Evolutionary conservation across 148 eudicot species (phyloP).

Genomic region (Amaranthus hypochondriacus): DNA sequence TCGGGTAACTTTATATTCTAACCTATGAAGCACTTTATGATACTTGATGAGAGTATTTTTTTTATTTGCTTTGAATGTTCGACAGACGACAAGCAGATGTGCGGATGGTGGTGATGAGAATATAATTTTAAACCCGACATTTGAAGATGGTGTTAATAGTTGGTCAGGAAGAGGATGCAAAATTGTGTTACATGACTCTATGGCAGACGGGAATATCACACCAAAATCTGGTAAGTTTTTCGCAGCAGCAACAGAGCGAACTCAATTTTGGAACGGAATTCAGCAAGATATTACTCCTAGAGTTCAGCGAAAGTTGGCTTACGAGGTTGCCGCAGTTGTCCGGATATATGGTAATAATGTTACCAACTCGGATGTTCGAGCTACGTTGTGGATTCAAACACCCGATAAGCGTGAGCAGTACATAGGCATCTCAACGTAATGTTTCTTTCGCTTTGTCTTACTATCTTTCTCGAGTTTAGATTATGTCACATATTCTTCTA

Average conservation of each 20-base stretch:
- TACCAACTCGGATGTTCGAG: conserved; percentile 48
- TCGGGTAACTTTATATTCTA: conserved; percentile 23
- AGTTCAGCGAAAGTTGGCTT: conserved; percentile 70
- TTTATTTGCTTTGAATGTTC: conserved; percentile 3
- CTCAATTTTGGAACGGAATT: conserved; percentile 84
- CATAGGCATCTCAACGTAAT: conserved; percentile 63
- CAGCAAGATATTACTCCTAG: conserved; percentile 83
- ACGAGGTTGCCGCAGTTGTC: conserved; percentile 62
- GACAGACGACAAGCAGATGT: conserved; percentile 11
- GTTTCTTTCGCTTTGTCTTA: conserved; percentile 18
- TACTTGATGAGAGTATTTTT: background rate
- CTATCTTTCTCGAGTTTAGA: background rate
- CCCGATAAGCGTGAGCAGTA: conserved; percentile 79
- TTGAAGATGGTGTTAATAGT: conserved; percentile 80
- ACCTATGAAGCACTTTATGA: background rate
- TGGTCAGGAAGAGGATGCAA: conserved; percentile 96
- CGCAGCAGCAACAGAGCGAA: conserved; percentile 71
- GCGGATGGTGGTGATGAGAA: conserved; percentile 46
- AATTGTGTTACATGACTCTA: conserved; percentile 55
- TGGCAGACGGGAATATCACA: conserved; percentile 68
- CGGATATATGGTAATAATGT: conserved; percentile 79
- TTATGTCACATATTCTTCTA: too few species aligned
- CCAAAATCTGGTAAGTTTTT: conserved; percentile 77
- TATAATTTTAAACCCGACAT: conserved; percentile 67
- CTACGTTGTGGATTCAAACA: conserved; percentile 75